Evolutionary conservation across 257 asterid species (phyloP).

Genomic region (Plantago major): DNA sequence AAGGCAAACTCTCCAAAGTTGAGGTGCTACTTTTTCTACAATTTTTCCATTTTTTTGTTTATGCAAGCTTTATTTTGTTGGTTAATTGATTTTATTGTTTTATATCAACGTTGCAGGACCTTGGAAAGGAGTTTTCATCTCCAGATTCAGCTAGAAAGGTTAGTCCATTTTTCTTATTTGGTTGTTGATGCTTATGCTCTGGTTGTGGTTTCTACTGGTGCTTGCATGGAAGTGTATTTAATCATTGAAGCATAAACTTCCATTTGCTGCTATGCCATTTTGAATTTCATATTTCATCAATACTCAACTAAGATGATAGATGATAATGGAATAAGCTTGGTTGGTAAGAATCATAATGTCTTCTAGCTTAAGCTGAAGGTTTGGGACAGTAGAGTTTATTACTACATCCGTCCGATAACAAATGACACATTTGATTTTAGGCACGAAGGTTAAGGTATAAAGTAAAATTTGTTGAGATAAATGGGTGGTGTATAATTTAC

Average conservation of each 20-base stretch:
- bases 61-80: neutral
- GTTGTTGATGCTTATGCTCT: neutral
- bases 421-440: too few relatives aligned
- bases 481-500: too few relatives aligned
- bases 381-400: neutral
- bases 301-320: too few relatives aligned
- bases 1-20: slow-evolving; percentile 54
- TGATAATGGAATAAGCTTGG: too few relatives aligned
- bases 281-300: too few relatives aligned
- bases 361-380: neutral
- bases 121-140: slow-evolving; percentile 44
- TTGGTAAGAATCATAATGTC: too few relatives aligned
- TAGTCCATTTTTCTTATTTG: neutral
- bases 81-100: neutral
- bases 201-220: neutral
- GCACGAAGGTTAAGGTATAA: too few relatives aligned
- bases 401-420: too few relatives aligned
- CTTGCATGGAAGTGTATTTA: neutral
- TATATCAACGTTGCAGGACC: slow-evolving; percentile 30
- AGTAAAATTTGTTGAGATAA: too few relatives aligned
- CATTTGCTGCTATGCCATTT: too few relatives aligned
- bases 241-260: too few relatives aligned
- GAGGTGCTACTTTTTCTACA: slow-evolving; percentile 24
- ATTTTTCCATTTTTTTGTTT: neutral
- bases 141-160: slow-evolving; percentile 53